Conservation (phyloP, 495 filamentous ascomycete genomes). For the Hypoxylon rickii region DNA sequence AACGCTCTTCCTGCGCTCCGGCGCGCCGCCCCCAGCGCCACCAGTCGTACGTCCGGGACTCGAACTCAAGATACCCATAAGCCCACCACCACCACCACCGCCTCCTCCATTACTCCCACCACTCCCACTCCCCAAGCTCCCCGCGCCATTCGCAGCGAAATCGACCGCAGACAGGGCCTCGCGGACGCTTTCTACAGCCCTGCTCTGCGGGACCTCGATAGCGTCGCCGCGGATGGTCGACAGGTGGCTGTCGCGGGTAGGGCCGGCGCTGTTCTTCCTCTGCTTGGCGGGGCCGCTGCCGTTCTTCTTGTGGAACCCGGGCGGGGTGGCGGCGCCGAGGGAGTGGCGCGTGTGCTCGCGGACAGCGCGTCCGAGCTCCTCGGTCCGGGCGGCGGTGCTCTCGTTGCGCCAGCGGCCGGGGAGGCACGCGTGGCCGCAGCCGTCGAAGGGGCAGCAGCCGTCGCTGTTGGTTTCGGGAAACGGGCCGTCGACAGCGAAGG, state of each 20-base stretch:
- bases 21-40: conserved; percentile 33
- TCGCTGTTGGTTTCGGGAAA: conserved; percentile 54
- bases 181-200: conserved; percentile 57
- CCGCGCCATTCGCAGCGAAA: background rate
- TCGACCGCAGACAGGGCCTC: conserved; percentile 43
- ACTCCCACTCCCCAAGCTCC: conserved; percentile 19
- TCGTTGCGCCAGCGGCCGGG: conserved; percentile 64
- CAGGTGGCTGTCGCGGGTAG: conserved; percentile 6
- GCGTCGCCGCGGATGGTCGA: conserved; percentile 40
- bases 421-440: conserved; percentile 74
- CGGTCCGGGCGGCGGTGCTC: conserved; percentile 40
- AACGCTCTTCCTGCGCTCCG: conserved; percentile 59
- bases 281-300: conserved; percentile 19
- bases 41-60: conserved; percentile 43
- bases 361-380: conserved; percentile 48
- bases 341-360: conserved; percentile 45
- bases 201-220: conserved; percentile 54
- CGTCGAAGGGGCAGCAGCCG: conserved; percentile 74
- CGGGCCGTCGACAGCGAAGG: conserved; percentile 42
- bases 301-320: conserved; percentile 6
- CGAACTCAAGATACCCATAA: conserved; percentile 47
- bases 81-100: conserved; percentile 20
- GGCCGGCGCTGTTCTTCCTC: conserved; percentile 24
- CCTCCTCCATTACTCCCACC: background rate
- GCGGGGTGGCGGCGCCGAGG: conserved; percentile 14